Evolutionary conservation across 352 stramenopile species (phyloP).

Genomic region (Phytophthora megakarya): DNA sequence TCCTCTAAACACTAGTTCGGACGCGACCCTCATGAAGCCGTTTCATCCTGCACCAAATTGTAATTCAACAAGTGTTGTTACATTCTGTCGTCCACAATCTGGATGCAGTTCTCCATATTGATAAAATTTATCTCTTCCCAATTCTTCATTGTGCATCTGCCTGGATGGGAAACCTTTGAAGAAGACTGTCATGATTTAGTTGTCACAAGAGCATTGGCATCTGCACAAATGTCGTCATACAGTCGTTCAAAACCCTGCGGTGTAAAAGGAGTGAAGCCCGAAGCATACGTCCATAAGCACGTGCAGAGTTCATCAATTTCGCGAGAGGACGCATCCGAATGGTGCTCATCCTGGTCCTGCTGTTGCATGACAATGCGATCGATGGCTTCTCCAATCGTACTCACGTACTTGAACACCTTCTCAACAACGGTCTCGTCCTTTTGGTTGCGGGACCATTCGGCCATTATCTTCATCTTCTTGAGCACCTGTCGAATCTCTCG

Average conservation of each 20-base stretch:
- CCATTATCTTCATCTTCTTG: constrained; percentile 90
- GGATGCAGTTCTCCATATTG: constrained; percentile 23
- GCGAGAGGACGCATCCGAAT: constrained; percentile 18
- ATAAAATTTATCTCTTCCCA: constrained; percentile 21
- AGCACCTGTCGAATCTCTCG: constrained; percentile 80
- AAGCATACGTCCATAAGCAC: constrained; percentile 81
- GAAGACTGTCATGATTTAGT: constrained; percentile 25
- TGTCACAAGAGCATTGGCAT: constrained; percentile 55
- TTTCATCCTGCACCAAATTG: constrained; percentile 16
- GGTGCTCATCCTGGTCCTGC: constrained; percentile 32
- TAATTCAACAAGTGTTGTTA: constrained; percentile 4
- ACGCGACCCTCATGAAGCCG: constrained; percentile 1
- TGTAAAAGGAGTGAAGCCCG: constrained; percentile 76
- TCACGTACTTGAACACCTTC: constrained; percentile 89
- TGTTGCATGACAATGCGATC: constrained; percentile 72
- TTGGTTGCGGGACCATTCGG: constrained; percentile 78
- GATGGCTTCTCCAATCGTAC: constrained; percentile 79
- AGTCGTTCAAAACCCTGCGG: constrained; percentile 79
- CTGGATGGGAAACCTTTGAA: neutral
- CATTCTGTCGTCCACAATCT: constrained; percentile 14
- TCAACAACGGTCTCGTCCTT: constrained; percentile 85
- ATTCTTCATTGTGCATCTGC: constrained; percentile 16
- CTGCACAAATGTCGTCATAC: constrained; percentile 85
- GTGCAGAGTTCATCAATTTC: constrained; percentile 82
- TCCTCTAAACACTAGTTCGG: no score